phyloP scores from a whole-genome alignment of 176 grass and related monocot species.

The Triticum aestivum region IWGSC_CS_RefSeq_v2.1 NC_057796.1:257990853-257991352 shows the following conservation, averaged over 20 bases:
- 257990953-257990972: conserved; percentile 28
- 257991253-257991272: neutral
- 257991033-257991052: neutral
- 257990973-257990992: neutral
- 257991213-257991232: conserved; percentile 44
- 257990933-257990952: conserved; percentile 72
- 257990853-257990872: conserved; percentile 72
- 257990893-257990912: conserved; percentile 81
- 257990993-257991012: conserved; percentile 45
- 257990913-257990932: conserved; percentile 62
- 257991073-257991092: neutral
- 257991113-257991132: neutral
- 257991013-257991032: conserved; percentile 20
- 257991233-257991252: neutral
- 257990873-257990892: conserved; percentile 68
- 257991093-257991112: neutral
- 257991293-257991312: conserved; percentile 34
- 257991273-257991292: conserved; percentile 29
- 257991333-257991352: neutral
- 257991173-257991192: conserved; percentile 54
- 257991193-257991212: neutral
- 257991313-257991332: neutral
- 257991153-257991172: conserved; percentile 1
- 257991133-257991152: conserved; percentile 20
- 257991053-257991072: neutral